These are phyloP conservation scores for Xylaria sp. DNA, from an alignment of 2,329 filamentous ascomycete genomes.

Conservation along the genomic window DNA sequence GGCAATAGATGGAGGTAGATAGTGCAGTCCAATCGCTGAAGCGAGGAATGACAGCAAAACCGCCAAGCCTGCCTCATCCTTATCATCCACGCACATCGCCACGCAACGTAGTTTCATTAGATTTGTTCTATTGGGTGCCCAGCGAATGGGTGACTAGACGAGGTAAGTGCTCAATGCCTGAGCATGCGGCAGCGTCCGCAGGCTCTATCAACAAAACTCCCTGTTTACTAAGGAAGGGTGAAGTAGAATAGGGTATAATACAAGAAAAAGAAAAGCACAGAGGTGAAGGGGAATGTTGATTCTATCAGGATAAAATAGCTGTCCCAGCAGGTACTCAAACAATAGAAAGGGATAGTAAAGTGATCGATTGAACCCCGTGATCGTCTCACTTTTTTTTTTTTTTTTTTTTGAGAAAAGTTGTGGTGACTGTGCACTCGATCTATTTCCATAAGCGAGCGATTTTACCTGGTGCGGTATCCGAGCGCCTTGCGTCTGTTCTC, in stretches of 20 bases:
- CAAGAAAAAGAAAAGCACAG: slow-evolving; percentile 18
- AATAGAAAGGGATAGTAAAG: neutral
- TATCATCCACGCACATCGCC: neutral
- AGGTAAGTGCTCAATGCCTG: slow-evolving; percentile 11
- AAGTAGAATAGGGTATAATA: neutral
- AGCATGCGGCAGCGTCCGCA: slow-evolving; percentile 10
- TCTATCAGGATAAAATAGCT: neutral
- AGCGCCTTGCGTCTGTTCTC: neutral
- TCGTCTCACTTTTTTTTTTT: slow-evolving; percentile 7
- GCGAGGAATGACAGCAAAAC: slow-evolving; percentile 13
- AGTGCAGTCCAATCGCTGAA: slow-evolving; percentile 13
- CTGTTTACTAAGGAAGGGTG: neutral
- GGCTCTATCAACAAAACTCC: neutral
- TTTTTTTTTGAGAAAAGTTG: slow-evolving; percentile 2
- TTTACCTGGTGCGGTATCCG: neutral
- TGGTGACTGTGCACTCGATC: neutral
- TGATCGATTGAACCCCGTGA: neutral
- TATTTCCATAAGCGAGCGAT: neutral
- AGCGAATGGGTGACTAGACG: neutral
- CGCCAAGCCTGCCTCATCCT: slow-evolving; percentile 7
- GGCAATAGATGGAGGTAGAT: slow-evolving; percentile 15
- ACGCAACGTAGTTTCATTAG: neutral
- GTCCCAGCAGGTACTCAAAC: neutral
- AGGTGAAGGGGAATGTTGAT: neutral
- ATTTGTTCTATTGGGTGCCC: slow-evolving; percentile 6